phyloP scores from a whole-genome alignment of 495 filamentous ascomycete species.

The Trichoderma erinaceum region DNA sequence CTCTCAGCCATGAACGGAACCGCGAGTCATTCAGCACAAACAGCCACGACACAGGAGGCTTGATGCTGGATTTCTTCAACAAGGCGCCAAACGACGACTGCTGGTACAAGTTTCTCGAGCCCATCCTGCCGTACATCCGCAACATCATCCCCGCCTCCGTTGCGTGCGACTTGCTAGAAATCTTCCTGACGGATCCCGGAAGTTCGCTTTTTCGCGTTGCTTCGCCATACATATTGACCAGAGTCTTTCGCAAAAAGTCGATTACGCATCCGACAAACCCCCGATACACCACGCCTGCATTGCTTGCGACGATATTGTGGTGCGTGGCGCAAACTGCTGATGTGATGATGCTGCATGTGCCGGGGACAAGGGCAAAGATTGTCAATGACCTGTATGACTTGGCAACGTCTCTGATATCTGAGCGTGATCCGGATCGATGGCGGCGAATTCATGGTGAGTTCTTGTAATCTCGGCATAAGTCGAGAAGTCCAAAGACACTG shows the following conservation, averaged over 20 bases:
- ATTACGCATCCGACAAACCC: constrained; percentile 64
- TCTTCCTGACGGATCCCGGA: constrained; percentile 66
- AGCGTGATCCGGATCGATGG: constrained; percentile 20
- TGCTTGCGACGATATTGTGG: constrained; percentile 79
- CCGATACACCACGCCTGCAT: constrained; percentile 60
- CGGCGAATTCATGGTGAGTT: constrained; percentile 15
- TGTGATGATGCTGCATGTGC: constrained; percentile 37
- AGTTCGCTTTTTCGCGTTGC: constrained; percentile 58
- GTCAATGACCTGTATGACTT: constrained; percentile 18
- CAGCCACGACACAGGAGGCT: constrained; percentile 5
- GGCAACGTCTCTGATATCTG: constrained; percentile 16
- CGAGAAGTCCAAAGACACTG: neutral
- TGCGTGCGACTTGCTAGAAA: constrained; percentile 64
- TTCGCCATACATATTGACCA: constrained; percentile 71
- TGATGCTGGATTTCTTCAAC: constrained; percentile 15
- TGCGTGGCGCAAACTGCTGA: constrained; percentile 72
- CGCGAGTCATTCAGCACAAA: constrained; percentile 17
- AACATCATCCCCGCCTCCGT: constrained; percentile 60
- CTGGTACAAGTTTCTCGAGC: constrained; percentile 32
- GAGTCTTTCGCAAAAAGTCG: constrained; percentile 68
- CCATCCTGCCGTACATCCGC: constrained; percentile 59
- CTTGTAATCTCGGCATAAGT: neutral
- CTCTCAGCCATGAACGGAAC: neutral
- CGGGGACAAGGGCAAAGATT: constrained; percentile 16
- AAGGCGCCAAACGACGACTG: constrained; percentile 16